Evolutionary conservation across 768 basidiomycete genomes (phyloP), one percentile per base, ranked within the genome.

Genomic region (Hypholoma sublateritium): DNA sequence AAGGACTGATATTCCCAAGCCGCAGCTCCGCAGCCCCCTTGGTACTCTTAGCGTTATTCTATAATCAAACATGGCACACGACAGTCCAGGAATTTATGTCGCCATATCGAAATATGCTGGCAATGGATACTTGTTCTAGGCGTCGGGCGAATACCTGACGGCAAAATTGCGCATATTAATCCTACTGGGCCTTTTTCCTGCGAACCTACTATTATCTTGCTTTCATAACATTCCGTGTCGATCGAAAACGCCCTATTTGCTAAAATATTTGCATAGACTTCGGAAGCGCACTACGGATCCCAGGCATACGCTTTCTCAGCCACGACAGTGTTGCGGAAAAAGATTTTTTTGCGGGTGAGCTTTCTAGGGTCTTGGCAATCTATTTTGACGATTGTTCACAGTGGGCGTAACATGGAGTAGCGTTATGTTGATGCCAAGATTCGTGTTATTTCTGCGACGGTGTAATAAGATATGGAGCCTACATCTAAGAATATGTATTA

Each of bases 1-100:
- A 63, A 61, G 49, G 61, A 50, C 36, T 12, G 28, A 57, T 48
- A 45, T 59, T 65, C 59, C 57, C 59, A 61, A 58, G 45, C 41
- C 62, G 63, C 65, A 66, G 65, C 53, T 61, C 59, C 65, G 65
- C 65, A 66, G 65, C 54, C 47, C 52, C 25, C 52, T 62, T 59
- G 60, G 56, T 49, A 36, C 48, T 54, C 54, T 55, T 49, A 53
- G 50, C 55, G 47, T 45, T 36, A 53, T 43, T 14, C 14, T 45
- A 53, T 52, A 42, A 43, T 49, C 44, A 42, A 37, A 41, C 17
- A n/a, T 21, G 19, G 51, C 17, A 37, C 35, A 6, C 35, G 44
- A 36, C 48, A 51, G 41, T 16, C 19, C 43, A 4, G 9, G 44
- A 35, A 42, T 34, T 37, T 28, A 28, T 53, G 60, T 41, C 24